Conservation (phyloP, 164 flowering plant species). For the Taxillus chinensis region DNA sequence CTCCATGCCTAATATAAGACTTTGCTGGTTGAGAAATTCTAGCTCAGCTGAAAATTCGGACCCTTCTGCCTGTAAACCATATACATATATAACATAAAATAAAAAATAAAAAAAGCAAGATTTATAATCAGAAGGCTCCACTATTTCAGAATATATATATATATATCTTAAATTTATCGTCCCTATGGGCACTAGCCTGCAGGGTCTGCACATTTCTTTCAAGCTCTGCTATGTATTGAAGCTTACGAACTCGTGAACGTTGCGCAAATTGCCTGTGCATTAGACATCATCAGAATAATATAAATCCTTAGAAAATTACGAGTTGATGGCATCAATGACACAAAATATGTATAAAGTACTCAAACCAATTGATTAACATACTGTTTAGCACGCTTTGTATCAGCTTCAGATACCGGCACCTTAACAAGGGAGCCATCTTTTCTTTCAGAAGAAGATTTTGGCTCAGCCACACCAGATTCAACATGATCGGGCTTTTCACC, state of each 20-base stretch:
- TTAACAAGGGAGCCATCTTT: conserved; percentile 38
- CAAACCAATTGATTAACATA: conserved; percentile 21
- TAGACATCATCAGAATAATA: conserved; percentile 3
- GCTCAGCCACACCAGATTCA: conserved; percentile 29
- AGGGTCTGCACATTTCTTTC: conserved; percentile 81
- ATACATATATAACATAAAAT: neutral
- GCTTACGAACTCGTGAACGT: conserved; percentile 89
- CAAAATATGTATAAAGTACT: no score
- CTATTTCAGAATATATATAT: neutral
- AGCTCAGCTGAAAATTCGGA: conserved; percentile 85
- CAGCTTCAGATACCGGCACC: conserved; percentile 53
- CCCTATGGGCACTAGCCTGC: conserved; percentile 42
- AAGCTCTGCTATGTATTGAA: conserved; percentile 93
- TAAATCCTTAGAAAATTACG: no score
- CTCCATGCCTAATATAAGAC: conserved; percentile 77
- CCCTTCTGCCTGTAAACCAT: conserved; percentile 63
- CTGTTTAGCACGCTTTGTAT: conserved; percentile 84
- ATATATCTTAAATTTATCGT: neutral
- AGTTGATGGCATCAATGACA: no score
- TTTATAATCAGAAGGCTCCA: neutral
- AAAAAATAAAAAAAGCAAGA: neutral
- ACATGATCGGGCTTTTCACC: conserved; percentile 31
- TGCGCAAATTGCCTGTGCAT: conserved; percentile 87
- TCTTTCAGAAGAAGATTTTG: conserved; percentile 41
- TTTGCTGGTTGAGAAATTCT: conserved; percentile 73